Evolutionary conservation across 1,284 basidiomycete species (phyloP).

Genomic region (Microbotryomycetes sp.): DNA sequence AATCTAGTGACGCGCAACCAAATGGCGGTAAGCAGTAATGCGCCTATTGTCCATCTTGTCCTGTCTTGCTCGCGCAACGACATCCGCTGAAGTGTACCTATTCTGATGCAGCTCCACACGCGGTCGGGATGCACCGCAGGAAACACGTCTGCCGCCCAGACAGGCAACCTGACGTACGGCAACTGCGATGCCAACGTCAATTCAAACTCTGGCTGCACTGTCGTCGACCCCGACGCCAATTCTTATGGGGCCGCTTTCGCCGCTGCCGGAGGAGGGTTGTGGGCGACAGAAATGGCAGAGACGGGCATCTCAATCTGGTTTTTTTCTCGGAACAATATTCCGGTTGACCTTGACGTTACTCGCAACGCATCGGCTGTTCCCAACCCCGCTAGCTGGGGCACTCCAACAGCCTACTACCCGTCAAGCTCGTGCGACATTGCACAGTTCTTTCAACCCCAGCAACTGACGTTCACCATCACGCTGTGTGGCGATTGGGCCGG

Average conservation of each 20-base stretch:
- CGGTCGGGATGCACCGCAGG: conserved; percentile 30
- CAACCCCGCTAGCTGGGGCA: conserved; percentile 22
- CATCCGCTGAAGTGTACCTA: not conserved
- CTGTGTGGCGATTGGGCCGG: conserved; percentile 29
- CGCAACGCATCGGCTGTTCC: conserved; percentile 14
- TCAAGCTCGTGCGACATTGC: conserved; percentile 7
- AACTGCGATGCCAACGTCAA: conserved; percentile 37
- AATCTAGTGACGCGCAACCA: conserved; percentile 69
- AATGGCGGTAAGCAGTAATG: conserved; percentile 64
- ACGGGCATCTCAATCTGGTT: conserved; percentile 30
- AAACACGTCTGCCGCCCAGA: conserved; percentile 24
- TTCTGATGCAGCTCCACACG: conserved; percentile 13
- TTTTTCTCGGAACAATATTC: conserved; percentile 20
- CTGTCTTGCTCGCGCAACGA: not conserved
- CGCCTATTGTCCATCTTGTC: conserved; percentile 24
- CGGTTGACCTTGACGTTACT: conserved; percentile 10
- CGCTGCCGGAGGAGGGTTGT: conserved; percentile 34
- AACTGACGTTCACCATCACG: conserved; percentile 26
- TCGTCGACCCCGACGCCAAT: conserved; percentile 29
- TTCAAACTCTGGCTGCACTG: conserved; percentile 55
- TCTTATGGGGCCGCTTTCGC: conserved; percentile 38
- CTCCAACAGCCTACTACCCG: conserved; percentile 13
- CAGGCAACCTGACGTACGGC: conserved; percentile 33
- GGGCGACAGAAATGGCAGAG: conserved; percentile 16
- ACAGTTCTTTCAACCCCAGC: conserved; percentile 17